Conservation (phyloP, 164 flowering plant genomes). For the Vitis riparia region DNA sequence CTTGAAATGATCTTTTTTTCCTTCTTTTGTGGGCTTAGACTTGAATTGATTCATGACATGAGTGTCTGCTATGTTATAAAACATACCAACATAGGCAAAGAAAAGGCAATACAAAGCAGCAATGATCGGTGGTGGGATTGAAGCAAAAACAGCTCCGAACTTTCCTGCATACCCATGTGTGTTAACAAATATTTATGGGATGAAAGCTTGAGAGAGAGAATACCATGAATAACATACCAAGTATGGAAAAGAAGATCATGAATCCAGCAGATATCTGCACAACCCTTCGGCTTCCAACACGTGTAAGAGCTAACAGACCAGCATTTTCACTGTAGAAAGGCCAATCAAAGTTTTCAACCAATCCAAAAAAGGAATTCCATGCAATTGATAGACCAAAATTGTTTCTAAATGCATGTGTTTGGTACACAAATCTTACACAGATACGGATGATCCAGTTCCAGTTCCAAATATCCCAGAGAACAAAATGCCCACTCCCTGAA, state of each 20-base stretch:
- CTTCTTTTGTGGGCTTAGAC: no score
- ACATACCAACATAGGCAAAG: slow-evolving; percentile 86
- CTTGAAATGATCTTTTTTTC: no score
- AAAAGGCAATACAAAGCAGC: slow-evolving; percentile 71
- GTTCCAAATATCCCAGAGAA: slow-evolving; percentile 89
- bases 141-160: slow-evolving; percentile 82
- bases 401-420: background rate
- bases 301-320: slow-evolving; percentile 81
- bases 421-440: slow-evolving; percentile 56
- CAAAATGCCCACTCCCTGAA: slow-evolving; percentile 78
- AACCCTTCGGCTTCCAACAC: slow-evolving; percentile 88
- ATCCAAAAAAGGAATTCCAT: background rate
- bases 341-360: background rate
- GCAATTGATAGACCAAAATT: background rate
- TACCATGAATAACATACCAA: slow-evolving; percentile 42
- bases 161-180: slow-evolving; percentile 43
- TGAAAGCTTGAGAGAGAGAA: background rate
- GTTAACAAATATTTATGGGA: slow-evolving; percentile 1
- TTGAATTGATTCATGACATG: background rate
- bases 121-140: slow-evolving; percentile 71
- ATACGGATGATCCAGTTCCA: slow-evolving; percentile 77
- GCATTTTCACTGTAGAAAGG: slow-evolving; percentile 54
- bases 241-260: slow-evolving; percentile 80
- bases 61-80: background rate
- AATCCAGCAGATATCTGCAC: slow-evolving; percentile 76